These are phyloP conservation scores for Mytilinidion resinicola DNA, from an alignment of 495 filamentous ascomycete species.

Conservation along the genomic window DNA sequence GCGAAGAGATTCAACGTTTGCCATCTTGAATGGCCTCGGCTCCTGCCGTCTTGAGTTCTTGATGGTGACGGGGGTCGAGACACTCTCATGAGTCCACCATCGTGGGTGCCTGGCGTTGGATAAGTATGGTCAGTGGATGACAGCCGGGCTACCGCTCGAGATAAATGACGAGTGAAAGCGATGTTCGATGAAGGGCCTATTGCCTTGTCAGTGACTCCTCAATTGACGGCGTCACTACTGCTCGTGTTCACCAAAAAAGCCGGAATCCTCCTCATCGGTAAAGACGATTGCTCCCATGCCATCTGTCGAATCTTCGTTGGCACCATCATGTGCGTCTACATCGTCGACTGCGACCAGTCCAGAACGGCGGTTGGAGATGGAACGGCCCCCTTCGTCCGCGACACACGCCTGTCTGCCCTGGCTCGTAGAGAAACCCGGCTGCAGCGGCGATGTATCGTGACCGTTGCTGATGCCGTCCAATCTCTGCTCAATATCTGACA, in stretches of 20 bases:
- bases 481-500: neutral
- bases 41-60: neutral
- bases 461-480: neutral
- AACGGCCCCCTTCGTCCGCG: no score
- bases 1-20: slow-evolving; percentile 9
- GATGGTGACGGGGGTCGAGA: slow-evolving; percentile 25
- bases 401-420: neutral
- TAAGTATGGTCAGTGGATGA: slow-evolving; percentile 1
- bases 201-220: no score
- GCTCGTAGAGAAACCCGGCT: neutral
- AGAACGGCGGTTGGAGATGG: slow-evolving; percentile 1
- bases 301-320: slow-evolving; percentile 30
- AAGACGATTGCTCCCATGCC: slow-evolving; percentile 41
- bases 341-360: slow-evolving; percentile 22
- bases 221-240: neutral
- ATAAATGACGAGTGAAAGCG: slow-evolving; percentile 41
- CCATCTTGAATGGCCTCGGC: neutral
- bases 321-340: slow-evolving; percentile 27
- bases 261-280: slow-evolving; percentile 42
- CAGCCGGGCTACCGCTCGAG: slow-evolving; percentile 22
- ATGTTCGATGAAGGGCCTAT: slow-evolving; percentile 46
- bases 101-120: neutral
- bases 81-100: slow-evolving; percentile 29
- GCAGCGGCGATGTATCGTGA: neutral
- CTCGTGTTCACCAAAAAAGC: slow-evolving; percentile 40